Evolutionary conservation across 768 basidiomycete genomes (phyloP), one percentile per base, ranked within the genome.

Genomic region (Pluteus cervinus): DNA sequence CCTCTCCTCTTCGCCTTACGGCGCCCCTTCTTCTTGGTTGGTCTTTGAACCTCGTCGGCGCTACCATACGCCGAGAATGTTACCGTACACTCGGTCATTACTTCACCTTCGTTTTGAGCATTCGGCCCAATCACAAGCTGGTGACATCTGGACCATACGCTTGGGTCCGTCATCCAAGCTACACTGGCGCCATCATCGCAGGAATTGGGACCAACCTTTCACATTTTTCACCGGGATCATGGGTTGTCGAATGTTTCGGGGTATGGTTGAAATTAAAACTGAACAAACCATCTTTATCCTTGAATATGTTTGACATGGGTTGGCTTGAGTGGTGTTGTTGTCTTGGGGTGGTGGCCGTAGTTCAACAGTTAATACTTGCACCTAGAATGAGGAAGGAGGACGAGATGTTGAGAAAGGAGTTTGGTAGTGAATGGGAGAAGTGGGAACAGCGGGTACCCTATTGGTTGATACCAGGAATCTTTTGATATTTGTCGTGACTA

Each of bases 361-460:
- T 23, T 23, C 35, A 10, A 11, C 17, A 10, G 24, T 23, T 25
- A 5, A 23, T 36, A 12, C 16, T 43, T 9, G 15, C 29, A 7
- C n/a, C 7, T 25, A 24, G 42, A 26, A 52, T 53, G 31, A 22
- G 30, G 24, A 49, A 51, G 33, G 63, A 65, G 40, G 62, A 65
- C 31, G 32, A 45, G 24, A 46, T 55, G 23, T 20, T 63, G 38
- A 43, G 41, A 22, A 30, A 37, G 7, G 36, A 51, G 28, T 65
- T 63, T 37, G 60, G 61, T 12, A 41, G 50, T 20, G 58, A 55
- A 18, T 65, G 63, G 62, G 50, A 52, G 8, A 36, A 32, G 5
- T 63, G 55, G 52, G 54, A 50, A 8, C 33, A 24, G 5, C 32
- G 23, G n/a, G 60, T 62, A 7, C 46, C 46, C 20, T 61, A 48